Percentiles rank a stretch among this genome's conserved stretches.
Evolutionary conservation across 2,329 filamentous ascomycete genomes (phyloP).

Genomic region (Nemania abortiva): DNA sequence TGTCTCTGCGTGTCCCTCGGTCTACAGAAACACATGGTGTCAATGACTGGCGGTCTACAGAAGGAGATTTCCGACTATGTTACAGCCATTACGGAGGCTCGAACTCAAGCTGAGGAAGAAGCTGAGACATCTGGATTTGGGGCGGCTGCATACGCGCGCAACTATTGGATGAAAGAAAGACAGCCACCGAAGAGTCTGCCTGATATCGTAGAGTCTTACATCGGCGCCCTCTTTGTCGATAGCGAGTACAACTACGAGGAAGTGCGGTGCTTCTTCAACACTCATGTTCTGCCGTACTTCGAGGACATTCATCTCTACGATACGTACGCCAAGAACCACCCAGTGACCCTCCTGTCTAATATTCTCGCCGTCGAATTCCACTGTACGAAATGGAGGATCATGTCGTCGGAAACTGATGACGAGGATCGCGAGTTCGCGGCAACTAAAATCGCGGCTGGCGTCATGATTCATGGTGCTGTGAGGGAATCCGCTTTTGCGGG

Average conservation of each 20-base stretch:
- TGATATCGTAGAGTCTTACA: slow-evolving; percentile 88
- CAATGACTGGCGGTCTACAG: slow-evolving; percentile 60
- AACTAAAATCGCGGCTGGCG: slow-evolving; percentile 73
- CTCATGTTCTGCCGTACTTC: slow-evolving; percentile 81
- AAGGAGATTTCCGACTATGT: slow-evolving; percentile 67
- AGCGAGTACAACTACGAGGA: slow-evolving; percentile 80
- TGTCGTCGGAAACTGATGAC: slow-evolving; percentile 63
- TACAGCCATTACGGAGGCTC: slow-evolving; percentile 66
- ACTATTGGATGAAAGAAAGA: slow-evolving; percentile 76
- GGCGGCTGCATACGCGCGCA: slow-evolving; percentile 60
- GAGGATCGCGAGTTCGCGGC: slow-evolving; percentile 54
- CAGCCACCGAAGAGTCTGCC: slow-evolving; percentile 80
- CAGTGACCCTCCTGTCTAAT: slow-evolving; percentile 78
- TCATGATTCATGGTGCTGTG: slow-evolving; percentile 80
- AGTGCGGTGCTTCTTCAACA: slow-evolving; percentile 82
- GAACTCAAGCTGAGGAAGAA: slow-evolving; percentile 53
- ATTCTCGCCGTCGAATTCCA: slow-evolving; percentile 73
- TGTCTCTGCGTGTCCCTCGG: slow-evolving; percentile 82
- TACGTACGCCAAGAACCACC: slow-evolving; percentile 86
- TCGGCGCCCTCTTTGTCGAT: slow-evolving; percentile 94
- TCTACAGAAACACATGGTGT: slow-evolving; percentile 79
- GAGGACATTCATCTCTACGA: slow-evolving; percentile 89
- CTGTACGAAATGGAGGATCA: slow-evolving; percentile 69
- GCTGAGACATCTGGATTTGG: slow-evolving; percentile 55
- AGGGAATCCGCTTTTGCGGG: slow-evolving; percentile 71